Evolutionary conservation across 805 yeast species (phyloP).

Genomic region (Clavispora asparagi): DNA sequence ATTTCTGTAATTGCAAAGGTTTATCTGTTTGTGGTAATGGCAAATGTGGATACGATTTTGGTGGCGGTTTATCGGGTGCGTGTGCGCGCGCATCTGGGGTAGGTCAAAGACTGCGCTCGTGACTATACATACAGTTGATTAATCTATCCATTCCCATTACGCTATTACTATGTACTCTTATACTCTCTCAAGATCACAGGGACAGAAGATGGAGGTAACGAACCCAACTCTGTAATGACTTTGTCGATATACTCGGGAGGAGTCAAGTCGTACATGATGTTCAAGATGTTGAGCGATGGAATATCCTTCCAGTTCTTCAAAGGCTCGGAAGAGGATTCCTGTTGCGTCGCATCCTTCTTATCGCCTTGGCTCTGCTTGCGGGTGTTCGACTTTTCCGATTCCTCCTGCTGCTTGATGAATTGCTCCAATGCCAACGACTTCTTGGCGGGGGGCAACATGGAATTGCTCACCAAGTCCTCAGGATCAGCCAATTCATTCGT

Average conservation of each 20-base stretch:
- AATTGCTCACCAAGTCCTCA: slow-evolving; percentile 55
- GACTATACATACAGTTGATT: background rate
- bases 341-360: slow-evolving; percentile 11
- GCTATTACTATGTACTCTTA: slow-evolving; percentile 38
- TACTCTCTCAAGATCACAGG: slow-evolving; percentile 95
- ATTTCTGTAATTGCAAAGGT: slow-evolving; percentile 16
- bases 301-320: slow-evolving; percentile 59
- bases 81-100: background rate
- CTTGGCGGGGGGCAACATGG: slow-evolving; percentile 51
- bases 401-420: slow-evolving; percentile 44
- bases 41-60: slow-evolving; percentile 45
- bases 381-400: slow-evolving; percentile 15
- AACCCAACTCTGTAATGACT: slow-evolving; percentile 93
- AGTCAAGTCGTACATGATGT: slow-evolving; percentile 88
- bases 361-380: slow-evolving; percentile 21
- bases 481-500: slow-evolving; percentile 84
- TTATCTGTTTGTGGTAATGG: slow-evolving; percentile 35
- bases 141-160: background rate
- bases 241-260: slow-evolving; percentile 92
- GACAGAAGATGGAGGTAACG: slow-evolving; percentile 96
- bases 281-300: slow-evolving; percentile 66
- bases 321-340: slow-evolving; percentile 31
- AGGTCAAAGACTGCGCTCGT: background rate
- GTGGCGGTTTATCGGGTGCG: background rate
- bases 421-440: slow-evolving; percentile 62